Evolutionary conservation across 192 early-diverging fungal species (phyloP), one percentile per base, ranked within the genome.

Genomic region (Podila horticola): DNA sequence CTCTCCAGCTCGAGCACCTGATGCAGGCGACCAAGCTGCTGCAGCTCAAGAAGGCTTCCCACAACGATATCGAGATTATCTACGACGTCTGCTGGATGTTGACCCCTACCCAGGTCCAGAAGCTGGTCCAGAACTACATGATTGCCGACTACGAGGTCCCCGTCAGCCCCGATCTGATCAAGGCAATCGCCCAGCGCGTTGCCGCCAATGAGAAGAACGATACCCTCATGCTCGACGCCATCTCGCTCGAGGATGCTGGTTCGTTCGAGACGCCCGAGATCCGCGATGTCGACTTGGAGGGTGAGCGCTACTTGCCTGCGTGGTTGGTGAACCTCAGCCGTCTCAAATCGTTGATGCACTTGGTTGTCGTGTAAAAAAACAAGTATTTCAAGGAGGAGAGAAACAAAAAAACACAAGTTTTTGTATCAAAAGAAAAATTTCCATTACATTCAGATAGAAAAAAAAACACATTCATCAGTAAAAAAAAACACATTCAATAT

Each of bases 21-120:
- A 90, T 97, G 83, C 97, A 99, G 84, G 95, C 97, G 11, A 97
- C 97, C 63, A 99, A 99, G 88, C 86, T 99, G 29, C 75, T 99
- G 68, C 98, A 98, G 75, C 88, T 99, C 79, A 96, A 96, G 87
- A 97, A 97, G 88, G 94, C 91, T 33, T 85, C 89, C 19, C 87
- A 88, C 0, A 74, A 49, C 31, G 98, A 99, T 74, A 97, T 99
- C 70, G 95, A 98, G 74, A 97, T 94, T 58, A 98, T 99, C 74
- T 99, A 99, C 69, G 97, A 98, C 87, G 97, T 99, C 29, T 98
- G 97, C 85, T 97, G 95, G 89, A 86, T 98, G 75, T 87, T 99
- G 69, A 97, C 97, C 72, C 93, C 96, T 4, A 93, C 95, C 8
- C 98, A 99, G 86, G 97, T 99, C 84, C 96, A 97, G 85, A 99